Evolutionary conservation across 2,329 filamentous ascomycete genomes (phyloP), one percentile per base, ranked within the genome.

Genomic region (Tolypocladium album): DNA sequence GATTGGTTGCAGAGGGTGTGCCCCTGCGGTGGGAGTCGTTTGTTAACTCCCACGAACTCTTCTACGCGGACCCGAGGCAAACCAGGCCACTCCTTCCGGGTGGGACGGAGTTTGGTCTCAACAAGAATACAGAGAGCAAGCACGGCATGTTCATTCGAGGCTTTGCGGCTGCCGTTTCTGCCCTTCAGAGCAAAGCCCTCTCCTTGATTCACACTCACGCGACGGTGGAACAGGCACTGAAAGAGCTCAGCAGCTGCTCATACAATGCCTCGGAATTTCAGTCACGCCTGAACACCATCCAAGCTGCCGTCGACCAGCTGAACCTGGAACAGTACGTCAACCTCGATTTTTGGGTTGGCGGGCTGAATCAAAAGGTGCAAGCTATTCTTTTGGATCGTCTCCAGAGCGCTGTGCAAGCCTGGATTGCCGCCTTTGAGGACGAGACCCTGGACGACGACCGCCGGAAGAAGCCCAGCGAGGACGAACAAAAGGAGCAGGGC

Each of bases 321-420:
- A 97, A 97, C 68, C 76, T 99, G 60, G 93, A 99, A 71, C 93
- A 94, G 69, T 99, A 96, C 66, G 88, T 94, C 61, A 99, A 99
- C 67, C 83, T 99, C 55, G 83, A 87, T 22, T 89, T 86, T 67
- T 99, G 94, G 93, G 94, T 99, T 13, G 82, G 87, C 40, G 84
- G 88, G 61, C 85, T 96, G 78, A 99, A 99, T 70, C 77, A 83
- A 53, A 88, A 90, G 67, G 92, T 99, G 60, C 91, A 96, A 71
- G 76, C 81, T 0, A 89, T 90, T 57, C 79, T 99, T 24, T 83
- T 92, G 38, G 79, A 84, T n/a, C 89, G 94, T 40, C 80, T 99
- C n/a, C 87, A 88, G 66, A 85, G 86, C 63, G 92, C 95, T 1
- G 88, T 97, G 58, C 83, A 87, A 56, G 81, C 89, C 55, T 99